Conservation (phyloP, 2,329 filamentous ascomycete species). For the Diaporthe batatas region DNA sequence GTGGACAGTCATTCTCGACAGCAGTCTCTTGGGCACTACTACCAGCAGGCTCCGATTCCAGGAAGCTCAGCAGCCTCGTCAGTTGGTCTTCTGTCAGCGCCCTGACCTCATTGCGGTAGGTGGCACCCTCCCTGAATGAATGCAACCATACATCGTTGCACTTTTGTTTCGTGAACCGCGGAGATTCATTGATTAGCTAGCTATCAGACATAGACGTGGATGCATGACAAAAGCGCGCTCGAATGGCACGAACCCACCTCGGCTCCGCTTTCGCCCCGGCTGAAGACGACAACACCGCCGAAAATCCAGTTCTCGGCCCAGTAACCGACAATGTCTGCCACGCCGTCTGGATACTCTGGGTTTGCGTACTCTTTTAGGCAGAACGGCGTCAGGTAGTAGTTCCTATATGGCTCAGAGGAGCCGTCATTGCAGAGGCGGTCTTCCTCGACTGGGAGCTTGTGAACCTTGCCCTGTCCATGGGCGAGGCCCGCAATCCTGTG, state of each 20-base stretch:
- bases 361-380: not conserved
- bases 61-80: not conserved
- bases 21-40: not conserved
- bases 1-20: not conserved
- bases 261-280: not conserved
- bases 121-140: not conserved
- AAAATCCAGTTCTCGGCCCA: constrained; percentile 28
- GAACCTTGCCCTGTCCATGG: not conserved
- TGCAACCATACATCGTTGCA: constrained; percentile 19
- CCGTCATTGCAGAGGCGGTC: not conserved
- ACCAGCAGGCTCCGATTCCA: not conserved
- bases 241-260: not conserved
- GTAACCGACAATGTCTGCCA: not conserved
- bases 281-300: constrained; percentile 22
- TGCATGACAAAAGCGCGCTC: no score
- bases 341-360: not conserved
- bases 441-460: not conserved
- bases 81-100: not conserved
- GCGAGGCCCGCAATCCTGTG: not conserved
- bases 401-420: no score
- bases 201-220: no score
- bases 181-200: no score
- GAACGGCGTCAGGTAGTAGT: constrained; percentile 6
- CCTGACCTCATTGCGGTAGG: not conserved
- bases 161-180: not conserved